Percentiles rank a stretch among this genome's conserved stretches.
These are phyloP conservation scores for Aspergillus ruber DNA, from an alignment of 2,329 filamentous ascomycete species.

Conservation along the genomic window DNA sequence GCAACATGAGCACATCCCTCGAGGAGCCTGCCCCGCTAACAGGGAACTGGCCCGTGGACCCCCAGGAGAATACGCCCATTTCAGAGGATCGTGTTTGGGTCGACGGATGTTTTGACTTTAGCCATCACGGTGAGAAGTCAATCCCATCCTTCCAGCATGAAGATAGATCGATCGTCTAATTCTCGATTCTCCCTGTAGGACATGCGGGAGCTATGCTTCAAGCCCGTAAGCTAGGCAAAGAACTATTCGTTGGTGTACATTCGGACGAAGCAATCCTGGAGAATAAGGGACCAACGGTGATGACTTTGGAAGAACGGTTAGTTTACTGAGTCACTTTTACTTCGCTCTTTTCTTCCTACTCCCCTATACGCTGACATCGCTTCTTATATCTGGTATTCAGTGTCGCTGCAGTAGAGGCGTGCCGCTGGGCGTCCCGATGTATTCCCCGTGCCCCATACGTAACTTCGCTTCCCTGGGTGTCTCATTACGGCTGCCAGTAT, in stretches of 20 bases:
- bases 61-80: conserved; percentile 54
- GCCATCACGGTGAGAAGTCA: conserved; percentile 69
- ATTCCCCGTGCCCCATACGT: conserved; percentile 88
- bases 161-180: conserved; percentile 3
- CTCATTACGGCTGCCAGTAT: conserved; percentile 89
- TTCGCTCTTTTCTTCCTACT: neutral
- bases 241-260: conserved; percentile 88
- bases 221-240: conserved; percentile 80
- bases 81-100: conserved; percentile 82
- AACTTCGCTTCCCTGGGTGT: conserved; percentile 87
- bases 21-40: conserved; percentile 42
- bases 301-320: conserved; percentile 81
- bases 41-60: conserved; percentile 59
- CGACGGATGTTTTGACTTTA: conserved; percentile 98
- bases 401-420: conserved; percentile 84
- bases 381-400: conserved; percentile 37
- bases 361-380: conserved; percentile 2
- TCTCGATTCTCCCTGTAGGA: conserved; percentile 45
- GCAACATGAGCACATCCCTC: conserved; percentile 12
- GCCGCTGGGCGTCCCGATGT: conserved; percentile 84
- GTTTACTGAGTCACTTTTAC: conserved; percentile 12
- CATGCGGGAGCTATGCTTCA: conserved; percentile 97
- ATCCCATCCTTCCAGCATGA: neutral
- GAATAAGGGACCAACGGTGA: conserved; percentile 97
- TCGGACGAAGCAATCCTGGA: conserved; percentile 91